These are phyloP conservation scores for Hansenula lynferdii DNA, from an alignment of 1,139 yeast genomes.

Conservation along the genomic window DNA sequence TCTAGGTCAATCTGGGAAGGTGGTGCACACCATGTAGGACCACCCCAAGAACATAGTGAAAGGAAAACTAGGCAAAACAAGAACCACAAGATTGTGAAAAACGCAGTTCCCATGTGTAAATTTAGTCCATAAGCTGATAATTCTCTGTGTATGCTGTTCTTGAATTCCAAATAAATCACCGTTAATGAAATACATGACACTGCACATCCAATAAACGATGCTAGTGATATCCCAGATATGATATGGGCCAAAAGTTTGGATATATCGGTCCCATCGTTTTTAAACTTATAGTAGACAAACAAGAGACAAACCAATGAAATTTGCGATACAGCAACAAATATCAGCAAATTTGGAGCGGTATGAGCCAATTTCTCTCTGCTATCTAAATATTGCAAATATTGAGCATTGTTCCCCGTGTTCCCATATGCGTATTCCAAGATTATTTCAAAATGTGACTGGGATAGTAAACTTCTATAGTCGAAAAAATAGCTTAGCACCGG, in stretches of 20 bases:
- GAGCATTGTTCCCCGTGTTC: slow-evolving; percentile 14
- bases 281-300: slow-evolving; percentile 31
- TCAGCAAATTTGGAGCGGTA: slow-evolving; percentile 26
- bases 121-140: slow-evolving; percentile 43
- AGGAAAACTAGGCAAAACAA: slow-evolving; percentile 27
- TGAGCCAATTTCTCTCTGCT: slow-evolving; percentile 21
- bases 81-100: slow-evolving; percentile 41
- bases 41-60: slow-evolving; percentile 29
- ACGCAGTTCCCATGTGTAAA: slow-evolving; percentile 35
- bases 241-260: slow-evolving; percentile 31
- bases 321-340: slow-evolving; percentile 27
- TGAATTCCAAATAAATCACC: slow-evolving; percentile 24
- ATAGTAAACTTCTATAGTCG: slow-evolving; percentile 41
- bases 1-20: slow-evolving; percentile 15
- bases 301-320: slow-evolving; percentile 28
- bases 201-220: slow-evolving; percentile 29
- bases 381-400: slow-evolving; percentile 20
- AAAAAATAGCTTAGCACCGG: slow-evolving; percentile 25
- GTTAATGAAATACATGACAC: slow-evolving; percentile 30
- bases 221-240: slow-evolving; percentile 31
- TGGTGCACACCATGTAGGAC: slow-evolving; percentile 41
- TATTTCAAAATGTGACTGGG: slow-evolving; percentile 35
- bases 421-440: slow-evolving; percentile 44
- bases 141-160: slow-evolving; percentile 27
- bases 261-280: slow-evolving; percentile 26